Conservation (phyloP, 106 monocot genomes). For the Allium sativum region DNA sequence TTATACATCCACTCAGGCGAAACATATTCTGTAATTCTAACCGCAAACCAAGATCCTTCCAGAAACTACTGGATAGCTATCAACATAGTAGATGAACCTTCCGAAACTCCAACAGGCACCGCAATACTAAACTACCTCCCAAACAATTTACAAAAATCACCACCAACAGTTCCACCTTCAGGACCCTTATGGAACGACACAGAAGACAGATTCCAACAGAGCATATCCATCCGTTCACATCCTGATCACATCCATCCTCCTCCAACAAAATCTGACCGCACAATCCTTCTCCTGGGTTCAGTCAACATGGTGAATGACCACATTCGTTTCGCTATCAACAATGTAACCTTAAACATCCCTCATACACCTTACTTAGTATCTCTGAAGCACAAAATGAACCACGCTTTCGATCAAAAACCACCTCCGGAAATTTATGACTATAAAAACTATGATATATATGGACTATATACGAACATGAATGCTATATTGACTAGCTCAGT, state of each 20-base stretch:
- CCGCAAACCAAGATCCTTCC: slow-evolving; percentile 48
- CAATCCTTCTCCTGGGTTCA: slow-evolving; percentile 62
- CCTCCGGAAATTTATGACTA: slow-evolving; percentile 56
- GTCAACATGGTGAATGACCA: slow-evolving; percentile 61
- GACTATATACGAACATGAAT: neutral
- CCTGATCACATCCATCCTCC: slow-evolving; percentile 26
- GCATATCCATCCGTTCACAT: slow-evolving; percentile 25
- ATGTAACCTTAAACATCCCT: slow-evolving; percentile 56
- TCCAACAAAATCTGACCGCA: slow-evolving; percentile 37
- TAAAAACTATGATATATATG: slow-evolving; percentile 11
- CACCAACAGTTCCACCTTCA: slow-evolving; percentile 23
- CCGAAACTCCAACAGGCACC: slow-evolving; percentile 39
- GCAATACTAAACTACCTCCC: slow-evolving; percentile 71
- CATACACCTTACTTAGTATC: slow-evolving; percentile 74
- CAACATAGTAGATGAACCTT: slow-evolving; percentile 56
- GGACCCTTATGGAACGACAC: slow-evolving; percentile 73
- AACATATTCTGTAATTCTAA: slow-evolving; percentile 76
- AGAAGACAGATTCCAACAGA: slow-evolving; percentile 29
- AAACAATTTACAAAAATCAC: slow-evolving; percentile 16
- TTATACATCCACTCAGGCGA: slow-evolving; percentile 85
- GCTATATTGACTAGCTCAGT: slow-evolving; percentile 25
- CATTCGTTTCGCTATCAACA: slow-evolving; percentile 56
- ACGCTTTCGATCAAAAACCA: slow-evolving; percentile 30
- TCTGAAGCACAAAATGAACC: slow-evolving; percentile 26
- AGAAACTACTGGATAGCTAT: slow-evolving; percentile 75